These are phyloP conservation scores for Cajanus cajan DNA, from an alignment of 306 rosid genomes.

Conservation along the genomic window DNA sequence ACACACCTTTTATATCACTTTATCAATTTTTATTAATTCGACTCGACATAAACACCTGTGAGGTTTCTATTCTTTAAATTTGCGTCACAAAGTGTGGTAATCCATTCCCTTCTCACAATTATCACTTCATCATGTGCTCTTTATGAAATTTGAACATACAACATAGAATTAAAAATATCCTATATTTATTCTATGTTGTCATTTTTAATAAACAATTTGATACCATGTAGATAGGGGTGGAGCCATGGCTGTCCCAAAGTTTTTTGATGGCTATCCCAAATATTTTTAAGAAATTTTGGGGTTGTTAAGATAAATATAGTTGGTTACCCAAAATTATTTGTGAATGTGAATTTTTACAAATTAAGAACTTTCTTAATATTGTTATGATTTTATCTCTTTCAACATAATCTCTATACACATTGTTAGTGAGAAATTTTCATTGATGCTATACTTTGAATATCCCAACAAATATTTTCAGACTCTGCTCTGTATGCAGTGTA, in stretches of 20 bases:
- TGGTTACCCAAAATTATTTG: background rate
- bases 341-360: background rate
- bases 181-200: too few species aligned
- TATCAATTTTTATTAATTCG: background rate
- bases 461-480: background rate
- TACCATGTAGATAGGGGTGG: background rate
- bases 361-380: background rate
- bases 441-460: background rate
- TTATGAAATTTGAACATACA: background rate
- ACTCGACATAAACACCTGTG: background rate
- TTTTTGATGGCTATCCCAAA: too few species aligned
- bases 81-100: background rate
- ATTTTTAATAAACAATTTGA: background rate
- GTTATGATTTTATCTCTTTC: background rate
- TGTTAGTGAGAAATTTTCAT: too few species aligned
- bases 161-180: background rate
- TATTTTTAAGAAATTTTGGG: background rate
- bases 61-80: background rate
- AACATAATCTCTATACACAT: too few species aligned
- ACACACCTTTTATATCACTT: conserved; percentile 1
- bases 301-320: background rate
- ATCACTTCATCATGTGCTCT: background rate
- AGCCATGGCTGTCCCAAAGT: background rate
- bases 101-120: background rate
- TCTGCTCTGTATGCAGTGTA: background rate